These are phyloP conservation scores for Colletotrichum cuscutae DNA, from an alignment of 2,329 filamentous ascomycete genomes.

Conservation along the genomic window DNA sequence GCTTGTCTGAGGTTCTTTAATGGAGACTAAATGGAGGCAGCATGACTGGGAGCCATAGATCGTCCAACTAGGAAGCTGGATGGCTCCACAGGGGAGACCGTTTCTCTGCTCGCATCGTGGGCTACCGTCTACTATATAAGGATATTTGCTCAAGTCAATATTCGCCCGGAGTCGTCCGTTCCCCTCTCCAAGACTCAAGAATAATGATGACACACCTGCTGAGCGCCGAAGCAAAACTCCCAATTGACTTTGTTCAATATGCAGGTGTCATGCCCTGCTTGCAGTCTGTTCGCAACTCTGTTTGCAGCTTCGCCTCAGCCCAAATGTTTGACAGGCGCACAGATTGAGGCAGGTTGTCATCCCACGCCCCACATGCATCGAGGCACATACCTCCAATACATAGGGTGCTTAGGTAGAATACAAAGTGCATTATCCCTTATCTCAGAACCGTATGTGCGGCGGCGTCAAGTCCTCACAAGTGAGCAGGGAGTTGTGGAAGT, in stretches of 20 bases:
- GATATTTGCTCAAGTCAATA: not conserved
- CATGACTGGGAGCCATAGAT: not conserved
- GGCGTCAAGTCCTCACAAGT: slow-evolving; percentile 13
- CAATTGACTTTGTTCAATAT: slow-evolving; percentile 2
- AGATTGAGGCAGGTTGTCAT: not conserved
- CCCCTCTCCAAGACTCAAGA: not conserved
- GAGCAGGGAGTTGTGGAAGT: too few species aligned
- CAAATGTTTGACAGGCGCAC: not conserved
- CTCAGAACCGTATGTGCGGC: not conserved
- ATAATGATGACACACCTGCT: not conserved
- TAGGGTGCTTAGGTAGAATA: too few species aligned
- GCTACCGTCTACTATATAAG: too few species aligned
- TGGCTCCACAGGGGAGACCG: not conserved
- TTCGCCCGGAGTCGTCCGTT: not conserved
- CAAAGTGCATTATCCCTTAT: not conserved
- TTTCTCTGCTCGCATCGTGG: not conserved
- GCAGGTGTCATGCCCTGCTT: not conserved
- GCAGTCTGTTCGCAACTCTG: not conserved
- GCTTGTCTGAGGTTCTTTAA: slow-evolving; percentile 20
- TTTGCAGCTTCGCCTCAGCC: too few species aligned
- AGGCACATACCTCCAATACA: not conserved
- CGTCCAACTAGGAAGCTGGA: slow-evolving; percentile 1
- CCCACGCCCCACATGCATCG: not conserved
- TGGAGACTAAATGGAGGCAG: not conserved
- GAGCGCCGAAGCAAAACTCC: not conserved